Evolutionary conservation across 2,329 filamentous ascomycete species (phyloP), one percentile per base, ranked within the genome.

Genomic region (Ophiocordyceps polyrhachis-furcata): DNA sequence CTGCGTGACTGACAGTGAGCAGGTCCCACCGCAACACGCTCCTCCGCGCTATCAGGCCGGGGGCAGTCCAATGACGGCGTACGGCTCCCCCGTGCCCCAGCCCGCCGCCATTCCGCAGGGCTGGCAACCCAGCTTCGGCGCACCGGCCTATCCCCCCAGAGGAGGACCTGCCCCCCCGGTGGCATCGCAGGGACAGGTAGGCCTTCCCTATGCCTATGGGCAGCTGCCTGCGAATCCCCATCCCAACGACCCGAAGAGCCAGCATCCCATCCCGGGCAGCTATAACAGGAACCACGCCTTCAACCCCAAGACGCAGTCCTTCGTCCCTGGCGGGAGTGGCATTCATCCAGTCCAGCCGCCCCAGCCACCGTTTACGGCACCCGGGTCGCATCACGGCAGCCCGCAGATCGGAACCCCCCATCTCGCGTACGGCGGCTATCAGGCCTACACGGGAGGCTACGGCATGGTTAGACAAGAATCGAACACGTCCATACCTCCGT

Each of bases 251-350:
- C 75, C 79, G 9, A 79, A 83, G 59, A 76, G 74, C 47, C 81
- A 87, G 56, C 85, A 94, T 58, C 83, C 85, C 6, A 78, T 93
- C 46, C 84, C 86, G 14, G 85, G 85, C 32, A 91, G 81, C 62
- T 93, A 76, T 52, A 85, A 83, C 56, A 74, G 87, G 47, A 64
- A 63, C 44, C 84, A 86, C 53, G 77, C 82, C 13, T 95, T 96
- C 66, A 95, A 95, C 57, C 89, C 88, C 1, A 88, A 93, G 64
- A 95, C 84, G 15, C 84, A 93, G 56, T 83, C 88, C 0, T 95
- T 96, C 60, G 76, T 94, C 21, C 89, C 89, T 42, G 60, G 63
- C 17, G 57, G 74, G 48, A 67, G 61, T 49, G 64, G 67, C 23
- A 68, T 72, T 58, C 61, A 65, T 28, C 64, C 69, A 4, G 65